Conservation (phyloP, 2,329 filamentous ascomycete species). For the Metarhizium robertsii region DNA sequence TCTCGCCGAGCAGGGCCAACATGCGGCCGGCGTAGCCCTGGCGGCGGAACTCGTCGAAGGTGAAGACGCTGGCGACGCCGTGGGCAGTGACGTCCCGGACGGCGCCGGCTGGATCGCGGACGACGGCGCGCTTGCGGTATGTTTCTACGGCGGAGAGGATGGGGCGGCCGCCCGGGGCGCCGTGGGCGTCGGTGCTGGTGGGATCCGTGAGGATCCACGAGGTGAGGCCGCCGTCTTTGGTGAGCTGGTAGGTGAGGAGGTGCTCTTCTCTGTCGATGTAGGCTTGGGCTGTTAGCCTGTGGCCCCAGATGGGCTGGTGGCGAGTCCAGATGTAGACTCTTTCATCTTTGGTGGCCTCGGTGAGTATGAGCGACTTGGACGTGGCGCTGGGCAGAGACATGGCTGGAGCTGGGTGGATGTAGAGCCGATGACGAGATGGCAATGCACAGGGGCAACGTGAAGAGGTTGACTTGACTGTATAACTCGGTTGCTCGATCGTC, state of each 20-base stretch:
- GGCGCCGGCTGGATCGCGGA: constrained; percentile 25
- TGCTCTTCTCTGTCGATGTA: constrained; percentile 53
- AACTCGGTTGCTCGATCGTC: too few species aligned
- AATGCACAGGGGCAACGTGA: background rate
- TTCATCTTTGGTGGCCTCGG: constrained; percentile 48
- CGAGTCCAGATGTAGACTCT: constrained; percentile 42
- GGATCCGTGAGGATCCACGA: constrained; percentile 52
- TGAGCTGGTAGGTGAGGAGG: constrained; percentile 48
- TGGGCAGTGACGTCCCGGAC: constrained; percentile 52
- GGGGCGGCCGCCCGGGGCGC: constrained; percentile 32
- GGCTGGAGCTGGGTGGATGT: background rate
- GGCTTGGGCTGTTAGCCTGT: constrained; percentile 39
- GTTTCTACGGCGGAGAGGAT: constrained; percentile 58
- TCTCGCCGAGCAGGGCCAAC: constrained; percentile 53
- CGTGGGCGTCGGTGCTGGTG: constrained; percentile 2
- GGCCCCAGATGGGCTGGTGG: constrained; percentile 50
- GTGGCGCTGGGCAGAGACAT: constrained; percentile 12
- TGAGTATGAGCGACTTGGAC: constrained; percentile 28
- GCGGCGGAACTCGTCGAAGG: constrained; percentile 54
- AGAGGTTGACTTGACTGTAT: background rate
- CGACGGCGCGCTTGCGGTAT: constrained; percentile 48
- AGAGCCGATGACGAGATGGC: background rate
- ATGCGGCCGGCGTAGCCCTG: constrained; percentile 71
- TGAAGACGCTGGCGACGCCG: constrained; percentile 76
- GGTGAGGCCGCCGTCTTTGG: constrained; percentile 47